A percentile compares a stretch with the other conserved stretches of the same genome.
Evolutionary conservation across 2,329 filamentous ascomycete species (phyloP).

Genomic region (Bipolaris oryzae): DNA sequence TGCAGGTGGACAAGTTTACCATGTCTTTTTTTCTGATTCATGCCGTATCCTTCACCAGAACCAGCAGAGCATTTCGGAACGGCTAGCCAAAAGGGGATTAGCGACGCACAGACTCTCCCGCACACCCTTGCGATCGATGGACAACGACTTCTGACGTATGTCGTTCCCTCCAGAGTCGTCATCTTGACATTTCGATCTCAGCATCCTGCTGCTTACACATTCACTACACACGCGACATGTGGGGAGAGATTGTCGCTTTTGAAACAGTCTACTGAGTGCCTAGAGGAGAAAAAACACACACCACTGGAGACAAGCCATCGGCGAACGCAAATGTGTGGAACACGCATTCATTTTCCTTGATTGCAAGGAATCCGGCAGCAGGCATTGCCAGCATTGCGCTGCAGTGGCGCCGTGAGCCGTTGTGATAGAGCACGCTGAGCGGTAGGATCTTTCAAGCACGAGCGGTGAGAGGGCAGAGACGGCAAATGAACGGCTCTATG

Average conservation of each 20-base stretch:
- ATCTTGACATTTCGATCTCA: constrained; percentile 9
- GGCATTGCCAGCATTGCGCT: neutral
- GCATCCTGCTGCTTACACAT: neutral
- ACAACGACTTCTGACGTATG: constrained; percentile 9
- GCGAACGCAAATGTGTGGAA: neutral
- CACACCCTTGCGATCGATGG: constrained; percentile 6
- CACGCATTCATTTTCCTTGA: neutral
- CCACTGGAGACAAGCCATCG: neutral
- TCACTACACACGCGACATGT: neutral
- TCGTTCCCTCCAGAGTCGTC: constrained; percentile 4
- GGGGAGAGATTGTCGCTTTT: constrained; percentile 1
- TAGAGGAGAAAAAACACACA: neutral
- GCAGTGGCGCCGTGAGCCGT: neutral
- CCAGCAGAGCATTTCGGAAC: constrained; percentile 1
- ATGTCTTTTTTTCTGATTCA: neutral
- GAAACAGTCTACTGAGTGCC: neutral
- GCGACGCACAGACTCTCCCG: neutral
- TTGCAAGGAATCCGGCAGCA: neutral
- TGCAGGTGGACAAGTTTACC: constrained; percentile 2
- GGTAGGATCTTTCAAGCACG: neutral
- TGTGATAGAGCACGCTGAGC: neutral
- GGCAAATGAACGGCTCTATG: constrained; percentile 5
- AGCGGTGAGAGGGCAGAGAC: constrained; percentile 1
- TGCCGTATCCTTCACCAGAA: constrained; percentile 1
- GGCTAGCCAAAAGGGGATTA: neutral